These are phyloP conservation scores for Backusella macrospora DNA, from an alignment of 192 early-diverging fungal genomes.

Conservation along the genomic window DNA sequence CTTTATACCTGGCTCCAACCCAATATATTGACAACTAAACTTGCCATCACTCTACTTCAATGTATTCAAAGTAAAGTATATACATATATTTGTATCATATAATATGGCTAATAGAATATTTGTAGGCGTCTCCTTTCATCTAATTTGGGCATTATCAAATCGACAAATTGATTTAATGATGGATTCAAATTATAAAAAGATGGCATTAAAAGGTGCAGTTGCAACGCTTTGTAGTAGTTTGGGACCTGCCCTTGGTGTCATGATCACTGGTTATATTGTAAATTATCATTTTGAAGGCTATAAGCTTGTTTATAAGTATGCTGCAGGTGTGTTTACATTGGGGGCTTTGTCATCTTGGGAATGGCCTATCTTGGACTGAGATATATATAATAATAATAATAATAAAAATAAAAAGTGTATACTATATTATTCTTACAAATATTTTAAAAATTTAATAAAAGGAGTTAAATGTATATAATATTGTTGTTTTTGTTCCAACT, in stretches of 20 bases:
- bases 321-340: neutral
- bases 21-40: neutral
- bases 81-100: too few species aligned
- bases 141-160: slow-evolving; percentile 11
- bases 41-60: neutral
- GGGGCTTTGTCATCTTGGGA: slow-evolving; percentile 21
- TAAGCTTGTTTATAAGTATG: slow-evolving; percentile 10
- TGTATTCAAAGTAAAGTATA: slow-evolving; percentile 10
- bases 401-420: neutral
- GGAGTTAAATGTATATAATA: too few species aligned
- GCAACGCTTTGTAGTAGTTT: slow-evolving; percentile 30
- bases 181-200: slow-evolving; percentile 12
- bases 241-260: slow-evolving; percentile 26
- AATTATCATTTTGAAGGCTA: slow-evolving; percentile 9
- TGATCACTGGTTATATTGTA: slow-evolving; percentile 16
- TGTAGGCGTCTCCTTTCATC: slow-evolving; percentile 9
- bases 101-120: too few species aligned
- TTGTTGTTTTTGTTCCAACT: too few species aligned
- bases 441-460: too few species aligned
- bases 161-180: neutral
- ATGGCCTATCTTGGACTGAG: slow-evolving; percentile 20
- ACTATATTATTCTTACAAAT: slow-evolving; percentile 8
- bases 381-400: neutral
- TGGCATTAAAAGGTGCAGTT: slow-evolving; percentile 23
- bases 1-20: slow-evolving; percentile 16